phyloP scores from a whole-genome alignment of 371 early-diverging fungal species.

The Mucor sp. region DNA sequence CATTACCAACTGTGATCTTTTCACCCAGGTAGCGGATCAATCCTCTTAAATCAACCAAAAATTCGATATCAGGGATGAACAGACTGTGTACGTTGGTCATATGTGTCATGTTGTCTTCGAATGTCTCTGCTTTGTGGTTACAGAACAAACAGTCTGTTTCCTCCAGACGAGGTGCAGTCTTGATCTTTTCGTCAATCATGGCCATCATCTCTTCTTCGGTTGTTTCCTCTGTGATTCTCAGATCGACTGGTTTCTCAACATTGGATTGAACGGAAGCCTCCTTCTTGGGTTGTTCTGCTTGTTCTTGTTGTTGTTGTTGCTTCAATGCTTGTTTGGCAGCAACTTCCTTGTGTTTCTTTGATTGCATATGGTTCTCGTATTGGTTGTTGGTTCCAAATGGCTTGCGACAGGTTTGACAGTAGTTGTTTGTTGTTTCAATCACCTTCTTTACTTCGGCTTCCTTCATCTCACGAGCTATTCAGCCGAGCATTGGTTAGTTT shows the following conservation, averaged over 20 bases:
- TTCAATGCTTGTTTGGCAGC: constrained; percentile 47
- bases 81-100: constrained; percentile 91
- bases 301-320: constrained; percentile 8
- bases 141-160: constrained; percentile 87
- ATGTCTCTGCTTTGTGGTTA: constrained; percentile 60
- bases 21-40: constrained; percentile 91
- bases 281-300: constrained; percentile 3
- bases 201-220: constrained; percentile 49
- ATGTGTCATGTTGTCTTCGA: constrained; percentile 87
- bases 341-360: constrained; percentile 91
- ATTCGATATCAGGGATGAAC: constrained; percentile 96
- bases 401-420: constrained; percentile 60
- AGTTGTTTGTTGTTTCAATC: constrained; percentile 33
- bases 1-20: constrained; percentile 86
- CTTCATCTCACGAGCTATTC: constrained; percentile 34
- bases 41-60: constrained; percentile 84
- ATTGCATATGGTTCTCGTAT: constrained; percentile 83
- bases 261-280: constrained; percentile 16
- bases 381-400: constrained; percentile 78
- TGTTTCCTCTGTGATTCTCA: constrained; percentile 54
- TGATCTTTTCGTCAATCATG: constrained; percentile 77
- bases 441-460: constrained; percentile 24
- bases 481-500: neutral
- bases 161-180: constrained; percentile 61
- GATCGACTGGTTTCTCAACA: constrained; percentile 43